Conservation (phyloP, 2,329 filamentous ascomycete genomes). For the Fusarium chaquense region DNA sequence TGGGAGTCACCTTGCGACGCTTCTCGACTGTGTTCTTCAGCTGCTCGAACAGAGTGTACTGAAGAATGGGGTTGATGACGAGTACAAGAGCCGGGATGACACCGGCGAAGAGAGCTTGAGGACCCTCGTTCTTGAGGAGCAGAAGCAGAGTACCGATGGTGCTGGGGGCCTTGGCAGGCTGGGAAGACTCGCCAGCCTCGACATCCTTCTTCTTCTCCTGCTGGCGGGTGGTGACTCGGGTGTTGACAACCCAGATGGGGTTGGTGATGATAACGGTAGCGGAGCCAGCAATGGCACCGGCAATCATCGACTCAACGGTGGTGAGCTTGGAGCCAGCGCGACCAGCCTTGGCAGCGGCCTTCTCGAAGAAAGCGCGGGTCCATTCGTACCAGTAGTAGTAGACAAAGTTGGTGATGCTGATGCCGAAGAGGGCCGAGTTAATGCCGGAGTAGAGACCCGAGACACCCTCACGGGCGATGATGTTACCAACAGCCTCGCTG, state of each 20-base stretch:
- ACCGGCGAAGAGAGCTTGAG: slow-evolving; percentile 86
- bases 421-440: slow-evolving; percentile 94
- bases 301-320: slow-evolving; percentile 93
- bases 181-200: slow-evolving; percentile 53
- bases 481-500: slow-evolving; percentile 83
- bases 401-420: slow-evolving; percentile 98
- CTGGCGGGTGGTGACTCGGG: slow-evolving; percentile 93
- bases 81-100: slow-evolving; percentile 93
- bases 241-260: slow-evolving; percentile 99
- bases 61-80: slow-evolving; percentile 97
- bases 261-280: slow-evolving; percentile 97
- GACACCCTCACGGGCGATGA: slow-evolving; percentile 91
- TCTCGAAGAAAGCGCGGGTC: slow-evolving; percentile 88
- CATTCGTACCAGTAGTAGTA: slow-evolving; percentile 99
- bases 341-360: slow-evolving; percentile 77
- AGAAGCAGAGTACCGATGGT: slow-evolving; percentile 85
- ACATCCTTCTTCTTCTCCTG: slow-evolving; percentile 62
- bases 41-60: slow-evolving; percentile 99
- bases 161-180: slow-evolving; percentile 68
- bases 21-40: slow-evolving; percentile 91
- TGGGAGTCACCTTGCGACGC: slow-evolving; percentile 79
- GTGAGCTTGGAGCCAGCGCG: slow-evolving; percentile 85
- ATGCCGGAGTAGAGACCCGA: slow-evolving; percentile 91
- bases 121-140: slow-evolving; percentile 86
- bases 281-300: slow-evolving; percentile 91